Conservation (phyloP, 306 rosid genomes). For the Carpinus viminea region DNA sequence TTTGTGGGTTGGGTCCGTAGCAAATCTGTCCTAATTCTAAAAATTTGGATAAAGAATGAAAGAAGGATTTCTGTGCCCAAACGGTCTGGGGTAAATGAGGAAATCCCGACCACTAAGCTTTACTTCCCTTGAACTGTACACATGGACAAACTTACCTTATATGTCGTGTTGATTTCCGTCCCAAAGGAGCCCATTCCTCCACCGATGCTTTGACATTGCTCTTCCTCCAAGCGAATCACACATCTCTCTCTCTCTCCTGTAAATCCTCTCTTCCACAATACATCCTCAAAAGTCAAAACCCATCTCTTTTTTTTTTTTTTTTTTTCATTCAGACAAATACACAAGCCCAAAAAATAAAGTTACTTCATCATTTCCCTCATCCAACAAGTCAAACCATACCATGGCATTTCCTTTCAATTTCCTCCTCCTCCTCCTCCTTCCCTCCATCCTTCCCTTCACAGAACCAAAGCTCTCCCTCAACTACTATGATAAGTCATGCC, state of each 20-base stretch:
- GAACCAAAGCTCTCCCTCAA: conserved; percentile 30
- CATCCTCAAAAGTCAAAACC: background rate
- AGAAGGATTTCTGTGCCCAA: no score
- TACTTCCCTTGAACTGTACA: no score
- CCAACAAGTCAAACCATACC: conserved; percentile 13
- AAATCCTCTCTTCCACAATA: conserved; percentile 48
- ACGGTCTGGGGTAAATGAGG: no score
- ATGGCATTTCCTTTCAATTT: conserved; percentile 32
- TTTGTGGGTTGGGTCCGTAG: no score
- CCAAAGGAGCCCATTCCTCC: background rate
- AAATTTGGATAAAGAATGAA: no score
- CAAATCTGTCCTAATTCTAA: no score
- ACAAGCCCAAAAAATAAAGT: background rate
- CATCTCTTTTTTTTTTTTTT: background rate
- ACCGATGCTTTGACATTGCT: background rate
- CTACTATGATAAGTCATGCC: conserved; percentile 53
- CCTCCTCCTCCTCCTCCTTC: conserved; percentile 4
- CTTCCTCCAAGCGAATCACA: background rate
- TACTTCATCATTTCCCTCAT: background rate
- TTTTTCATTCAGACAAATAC: background rate
- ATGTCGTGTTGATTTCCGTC: no score
- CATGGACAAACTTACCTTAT: no score
- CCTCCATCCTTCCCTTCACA: conserved; percentile 20
- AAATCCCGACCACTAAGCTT: no score
- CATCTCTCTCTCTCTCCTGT: conserved; percentile 23